Base-by-base conservation (phyloP, 1,284 basidiomycete species). In the Entoloma clypeatum region DNA sequence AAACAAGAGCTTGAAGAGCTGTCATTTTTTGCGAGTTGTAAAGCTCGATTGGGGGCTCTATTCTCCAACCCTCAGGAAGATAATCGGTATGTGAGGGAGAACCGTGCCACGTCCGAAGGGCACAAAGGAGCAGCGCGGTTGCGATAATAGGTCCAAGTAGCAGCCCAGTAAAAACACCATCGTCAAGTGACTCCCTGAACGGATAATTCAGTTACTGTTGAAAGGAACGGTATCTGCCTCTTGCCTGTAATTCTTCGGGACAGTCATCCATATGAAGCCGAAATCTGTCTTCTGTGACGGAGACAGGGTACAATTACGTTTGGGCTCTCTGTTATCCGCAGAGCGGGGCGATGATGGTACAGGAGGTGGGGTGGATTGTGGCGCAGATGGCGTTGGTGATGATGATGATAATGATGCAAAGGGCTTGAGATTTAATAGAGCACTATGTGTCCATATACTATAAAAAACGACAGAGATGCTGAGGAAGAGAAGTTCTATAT, bases 261-360 rank as follows among this genome's bases (percentile, higher is more conserved):
- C 86, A n/a, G 87, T 86, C 87, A 90, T 90, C 86, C 86, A 90
- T 22, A 90, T 71, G 56, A 81, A 85, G 24, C 80, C 77, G 48
- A 78, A 77, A 47, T 75, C 72, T n/a, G 64, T 60, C 61, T 71
- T 67, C 13, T 56, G 50, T 31, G 50, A 36, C 38, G 41, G 22
- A 43, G 57, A 48, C 44, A 54, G 42, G 48, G 58, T 32, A 43
- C 53, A 49, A 19, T 55, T 52, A 42, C 72, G 74, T 55, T 60
- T 74, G 24, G 43, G 52, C 13, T 75, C 75, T 31, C 71, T 72
- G 39, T 49, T 36, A 9, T 81, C 77, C n/a, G 58, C 43, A 34
- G 58, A 45, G 32, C 71, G 69, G 38, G 71, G 67, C 7, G 75
- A 72, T 3, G 51, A 45, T 8, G 63, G 58, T 22, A 68, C 67